A percentile compares a stretch with the other conserved stretches of the same genome.
Conservation (phyloP, 2,329 filamentous ascomycete genomes). For the Colletotrichum phormii region DNA sequence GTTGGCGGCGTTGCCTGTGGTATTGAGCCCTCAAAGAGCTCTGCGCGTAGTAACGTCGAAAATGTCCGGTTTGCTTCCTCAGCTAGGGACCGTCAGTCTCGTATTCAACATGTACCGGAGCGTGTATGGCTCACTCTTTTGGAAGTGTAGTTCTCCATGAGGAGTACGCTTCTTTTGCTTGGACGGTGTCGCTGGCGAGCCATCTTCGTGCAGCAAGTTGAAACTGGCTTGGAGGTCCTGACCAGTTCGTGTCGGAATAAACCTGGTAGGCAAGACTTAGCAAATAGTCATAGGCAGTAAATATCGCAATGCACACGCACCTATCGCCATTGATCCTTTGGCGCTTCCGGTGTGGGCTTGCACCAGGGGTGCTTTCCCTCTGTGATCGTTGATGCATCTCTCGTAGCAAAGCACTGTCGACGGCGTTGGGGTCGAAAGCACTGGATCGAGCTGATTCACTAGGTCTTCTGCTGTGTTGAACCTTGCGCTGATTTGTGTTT, state of each 20-base stretch:
- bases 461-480: conserved; percentile 49
- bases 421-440: conserved; percentile 60
- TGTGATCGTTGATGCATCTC: conserved; percentile 63
- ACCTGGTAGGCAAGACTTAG: conserved; percentile 64
- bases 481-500: conserved; percentile 45
- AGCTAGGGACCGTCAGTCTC: conserved; percentile 57
- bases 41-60: conserved; percentile 85
- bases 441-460: conserved; percentile 50
- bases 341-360: conserved; percentile 68
- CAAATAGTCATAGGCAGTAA: too few relatives aligned
- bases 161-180: conserved; percentile 86
- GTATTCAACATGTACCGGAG: not conserved
- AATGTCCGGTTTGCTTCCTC: conserved; percentile 97
- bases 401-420: conserved; percentile 63
- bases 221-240: conserved; percentile 95
- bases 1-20: conserved; percentile 80
- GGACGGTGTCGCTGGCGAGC: conserved; percentile 90
- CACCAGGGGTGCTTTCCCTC: conserved; percentile 63
- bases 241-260: conserved; percentile 93
- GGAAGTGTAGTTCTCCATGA: conserved; percentile 92
- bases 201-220: conserved; percentile 90
- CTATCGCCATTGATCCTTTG: conserved; percentile 71
- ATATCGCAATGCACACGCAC: conserved; percentile 52
- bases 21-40: conserved; percentile 91
- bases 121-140: conserved; percentile 75